These are phyloP conservation scores for Fusarium decemcellulare DNA, from an alignment of 2,329 filamentous ascomycete species.

Conservation along the genomic window DNA sequence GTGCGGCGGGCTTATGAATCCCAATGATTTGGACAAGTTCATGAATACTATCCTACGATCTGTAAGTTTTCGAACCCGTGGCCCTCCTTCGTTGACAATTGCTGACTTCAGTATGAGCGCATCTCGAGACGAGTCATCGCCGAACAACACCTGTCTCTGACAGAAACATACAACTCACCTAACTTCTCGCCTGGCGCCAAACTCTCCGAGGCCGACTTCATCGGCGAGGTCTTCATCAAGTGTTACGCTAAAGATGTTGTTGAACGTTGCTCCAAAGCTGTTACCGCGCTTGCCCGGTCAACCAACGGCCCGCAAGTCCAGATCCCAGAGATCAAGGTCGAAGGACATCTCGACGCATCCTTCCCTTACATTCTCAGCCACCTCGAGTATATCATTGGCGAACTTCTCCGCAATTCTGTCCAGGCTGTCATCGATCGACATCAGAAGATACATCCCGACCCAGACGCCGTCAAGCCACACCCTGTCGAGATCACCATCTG, in stretches of 20 bases:
- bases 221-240: slow-evolving; percentile 94
- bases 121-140: slow-evolving; percentile 97
- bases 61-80: slow-evolving; percentile 64
- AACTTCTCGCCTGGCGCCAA: slow-evolving; percentile 90
- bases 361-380: slow-evolving; percentile 98
- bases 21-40: slow-evolving; percentile 88
- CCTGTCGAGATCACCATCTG: slow-evolving; percentile 96
- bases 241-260: slow-evolving; percentile 94
- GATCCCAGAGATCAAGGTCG: slow-evolving; percentile 85
- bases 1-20: slow-evolving; percentile 85
- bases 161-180: slow-evolving; percentile 91
- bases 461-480: slow-evolving; percentile 65
- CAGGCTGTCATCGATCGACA: slow-evolving; percentile 90
- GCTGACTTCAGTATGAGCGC: slow-evolving; percentile 65
- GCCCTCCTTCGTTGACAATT: not conserved
- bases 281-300: slow-evolving; percentile 79
- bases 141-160: slow-evolving; percentile 95
- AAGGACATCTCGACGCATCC: slow-evolving; percentile 88
- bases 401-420: slow-evolving; percentile 94
- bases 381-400: slow-evolving; percentile 96
- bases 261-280: slow-evolving; percentile 82
- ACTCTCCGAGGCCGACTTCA: slow-evolving; percentile 82
- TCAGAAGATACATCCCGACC: slow-evolving; percentile 54
- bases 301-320: slow-evolving; percentile 80
- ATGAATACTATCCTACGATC: slow-evolving; percentile 96